Percentiles rank a stretch among this genome's conserved stretches.
phyloP scores from a whole-genome alignment of 1,284 basidiomycete genomes.

The Tilletia caries region DNA sequence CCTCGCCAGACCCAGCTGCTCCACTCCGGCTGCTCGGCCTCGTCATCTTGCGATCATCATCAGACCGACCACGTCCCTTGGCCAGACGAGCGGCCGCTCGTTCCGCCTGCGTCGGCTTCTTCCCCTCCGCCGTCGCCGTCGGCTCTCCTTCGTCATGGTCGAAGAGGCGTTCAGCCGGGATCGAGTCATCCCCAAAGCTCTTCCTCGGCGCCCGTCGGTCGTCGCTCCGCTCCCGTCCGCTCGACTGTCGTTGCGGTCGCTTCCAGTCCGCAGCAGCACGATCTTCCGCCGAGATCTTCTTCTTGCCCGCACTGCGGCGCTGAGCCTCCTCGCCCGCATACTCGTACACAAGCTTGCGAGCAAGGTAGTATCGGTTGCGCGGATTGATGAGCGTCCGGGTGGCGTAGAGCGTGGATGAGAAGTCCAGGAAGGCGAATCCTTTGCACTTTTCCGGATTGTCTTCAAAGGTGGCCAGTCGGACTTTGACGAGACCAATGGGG shows the following conservation, averaged over 20 bases:
- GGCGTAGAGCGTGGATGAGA: conserved; percentile 72
- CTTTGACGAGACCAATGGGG: conserved; percentile 72
- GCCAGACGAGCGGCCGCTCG: conserved; percentile 32
- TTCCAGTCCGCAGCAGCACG: not conserved
- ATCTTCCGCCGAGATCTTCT: conserved; percentile 30
- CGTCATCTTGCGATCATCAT: conserved; percentile 10
- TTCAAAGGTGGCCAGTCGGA: conserved; percentile 91
- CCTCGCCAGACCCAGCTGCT: conserved; percentile 3
- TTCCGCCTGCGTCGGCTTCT: conserved; percentile 39
- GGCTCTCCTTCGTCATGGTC: not conserved
- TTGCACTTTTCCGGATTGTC: conserved; percentile 84
- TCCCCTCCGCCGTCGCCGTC: conserved; percentile 28
- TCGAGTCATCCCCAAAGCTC: not conserved
- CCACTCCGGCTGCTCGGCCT: not conserved
- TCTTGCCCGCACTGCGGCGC: conserved; percentile 46
- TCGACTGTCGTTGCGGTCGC: not conserved
- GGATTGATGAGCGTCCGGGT: conserved; percentile 77
- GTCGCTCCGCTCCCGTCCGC: conserved; percentile 18
- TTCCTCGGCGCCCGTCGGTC: conserved; percentile 10
- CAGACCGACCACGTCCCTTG: conserved; percentile 16
- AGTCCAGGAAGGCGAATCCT: conserved; percentile 95
- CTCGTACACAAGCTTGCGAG: conserved; percentile 80
- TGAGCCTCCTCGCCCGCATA: conserved; percentile 82
- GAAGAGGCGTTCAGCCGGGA: conserved; percentile 13
- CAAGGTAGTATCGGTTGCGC: conserved; percentile 77